A percentile compares a stretch with the other conserved stretches of the same genome.
phyloP scores from a whole-genome alignment of 148 eudicot genomes.

The Amaranthus palmeri region DNA sequence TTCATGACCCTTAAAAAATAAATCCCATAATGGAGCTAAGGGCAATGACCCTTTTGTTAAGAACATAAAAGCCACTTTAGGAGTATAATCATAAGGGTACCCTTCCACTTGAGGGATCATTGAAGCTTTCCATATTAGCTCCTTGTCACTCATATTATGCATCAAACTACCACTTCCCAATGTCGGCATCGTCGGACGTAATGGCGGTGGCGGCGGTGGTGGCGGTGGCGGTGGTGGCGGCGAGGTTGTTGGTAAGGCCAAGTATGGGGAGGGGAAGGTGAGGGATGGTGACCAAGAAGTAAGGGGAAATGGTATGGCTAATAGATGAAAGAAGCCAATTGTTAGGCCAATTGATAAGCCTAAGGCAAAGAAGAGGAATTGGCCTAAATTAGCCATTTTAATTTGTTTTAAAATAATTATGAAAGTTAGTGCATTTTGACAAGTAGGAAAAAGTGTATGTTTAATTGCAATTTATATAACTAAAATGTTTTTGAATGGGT shows the following conservation, averaged over 20 bases:
- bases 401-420: background rate
- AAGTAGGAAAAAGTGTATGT: background rate
- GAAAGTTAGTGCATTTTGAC: background rate
- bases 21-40: slow-evolving; percentile 65
- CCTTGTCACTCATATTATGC: slow-evolving; percentile 60
- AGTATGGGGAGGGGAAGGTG: background rate
- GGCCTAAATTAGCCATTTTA: slow-evolving; percentile 21
- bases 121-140: slow-evolving; percentile 48
- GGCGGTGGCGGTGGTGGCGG: background rate
- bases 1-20: slow-evolving; percentile 56
- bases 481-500: slow-evolving; percentile 1
- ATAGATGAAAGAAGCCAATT: slow-evolving; percentile 31
- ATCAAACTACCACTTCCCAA: slow-evolving; percentile 3
- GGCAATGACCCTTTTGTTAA: slow-evolving; percentile 66
- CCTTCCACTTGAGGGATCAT: slow-evolving; percentile 32
- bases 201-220: slow-evolving; percentile 4
- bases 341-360: slow-evolving; percentile 53
- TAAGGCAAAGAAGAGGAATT: slow-evolving; percentile 36
- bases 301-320: slow-evolving; percentile 23
- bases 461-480: background rate
- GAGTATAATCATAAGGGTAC: slow-evolving; percentile 16
- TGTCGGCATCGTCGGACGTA: background rate
- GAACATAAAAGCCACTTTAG: slow-evolving; percentile 81
- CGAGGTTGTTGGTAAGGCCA: background rate
- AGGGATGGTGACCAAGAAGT: slow-evolving; percentile 7